phyloP scores from a whole-genome alignment of 2,329 filamentous ascomycete species.

The Pyricularia pennisetigena region DNA sequence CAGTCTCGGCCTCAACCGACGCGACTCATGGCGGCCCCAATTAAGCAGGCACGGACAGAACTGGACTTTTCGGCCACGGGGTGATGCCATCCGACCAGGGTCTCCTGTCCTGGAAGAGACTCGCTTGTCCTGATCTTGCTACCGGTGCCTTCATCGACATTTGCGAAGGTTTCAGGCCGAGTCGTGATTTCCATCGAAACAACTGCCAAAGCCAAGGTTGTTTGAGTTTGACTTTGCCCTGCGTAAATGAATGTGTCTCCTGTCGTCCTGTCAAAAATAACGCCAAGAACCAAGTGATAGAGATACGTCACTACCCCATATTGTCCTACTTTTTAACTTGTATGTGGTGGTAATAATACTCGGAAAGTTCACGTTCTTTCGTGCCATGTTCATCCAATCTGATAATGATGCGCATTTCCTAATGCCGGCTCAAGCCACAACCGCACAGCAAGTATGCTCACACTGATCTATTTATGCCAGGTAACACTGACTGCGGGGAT shows the following conservation, averaged over 20 bases:
- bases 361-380: not conserved
- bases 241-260: not conserved
- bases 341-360: not conserved
- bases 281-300: not conserved
- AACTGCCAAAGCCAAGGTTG: not conserved
- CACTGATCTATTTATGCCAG: not conserved
- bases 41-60: not conserved
- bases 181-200: not conserved
- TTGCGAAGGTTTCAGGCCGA: not conserved
- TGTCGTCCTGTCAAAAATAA: not conserved
- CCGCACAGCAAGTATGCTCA: not conserved
- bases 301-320: not conserved
- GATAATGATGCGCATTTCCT: not conserved
- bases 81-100: not conserved
- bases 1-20: not conserved
- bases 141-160: not conserved
- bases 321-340: no score
- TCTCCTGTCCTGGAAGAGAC: not conserved
- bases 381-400: not conserved
- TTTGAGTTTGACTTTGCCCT: not conserved
- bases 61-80: no score
- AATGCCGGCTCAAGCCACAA: not conserved
- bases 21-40: not conserved
- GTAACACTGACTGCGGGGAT: not conserved
- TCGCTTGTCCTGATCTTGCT: not conserved